phyloP scores from a whole-genome alignment of 164 flowering plant genomes.

The Magnolia changhungtana region DNA sequence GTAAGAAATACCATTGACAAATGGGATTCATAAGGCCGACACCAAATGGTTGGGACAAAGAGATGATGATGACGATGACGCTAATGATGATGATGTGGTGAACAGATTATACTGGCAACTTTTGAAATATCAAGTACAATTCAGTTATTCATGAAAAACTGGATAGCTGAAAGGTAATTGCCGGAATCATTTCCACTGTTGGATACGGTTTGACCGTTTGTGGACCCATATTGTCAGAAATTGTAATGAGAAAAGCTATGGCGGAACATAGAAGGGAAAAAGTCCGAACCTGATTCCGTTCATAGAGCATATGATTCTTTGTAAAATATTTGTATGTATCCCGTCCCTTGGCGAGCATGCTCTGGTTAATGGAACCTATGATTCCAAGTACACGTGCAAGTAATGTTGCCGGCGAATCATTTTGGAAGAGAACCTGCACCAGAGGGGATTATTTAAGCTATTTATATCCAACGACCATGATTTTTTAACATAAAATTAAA shows the following conservation, averaged over 20 bases:
- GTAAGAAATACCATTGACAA: too few relatives aligned
- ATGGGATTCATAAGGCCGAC: too few relatives aligned
- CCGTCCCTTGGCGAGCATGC: constrained; percentile 93
- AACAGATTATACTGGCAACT: too few relatives aligned
- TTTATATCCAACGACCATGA: constrained; percentile 4
- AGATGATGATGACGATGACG: too few relatives aligned
- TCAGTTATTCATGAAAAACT: not conserved
- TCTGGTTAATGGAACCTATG: constrained; percentile 82
- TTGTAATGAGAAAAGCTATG: not conserved
- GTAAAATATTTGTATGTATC: constrained; percentile 90
- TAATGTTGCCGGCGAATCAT: constrained; percentile 94
- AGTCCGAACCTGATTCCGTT: constrained; percentile 78
- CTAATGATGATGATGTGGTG: too few relatives aligned
- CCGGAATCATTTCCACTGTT: not conserved
- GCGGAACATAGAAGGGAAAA: not conserved
- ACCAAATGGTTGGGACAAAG: too few relatives aligned
- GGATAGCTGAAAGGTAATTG: not conserved
- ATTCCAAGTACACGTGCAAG: constrained; percentile 95
- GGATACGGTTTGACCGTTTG: not conserved
- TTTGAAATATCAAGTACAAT: not conserved
- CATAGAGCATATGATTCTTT: constrained; percentile 96
- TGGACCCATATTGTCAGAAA: not conserved
- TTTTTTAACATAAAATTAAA: not conserved
- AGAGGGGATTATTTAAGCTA: not conserved
- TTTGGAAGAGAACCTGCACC: constrained; percentile 93